Evolutionary conservation across 441 rosid genomes (phyloP).

Genomic region (Syzygium malaccense): DNA sequence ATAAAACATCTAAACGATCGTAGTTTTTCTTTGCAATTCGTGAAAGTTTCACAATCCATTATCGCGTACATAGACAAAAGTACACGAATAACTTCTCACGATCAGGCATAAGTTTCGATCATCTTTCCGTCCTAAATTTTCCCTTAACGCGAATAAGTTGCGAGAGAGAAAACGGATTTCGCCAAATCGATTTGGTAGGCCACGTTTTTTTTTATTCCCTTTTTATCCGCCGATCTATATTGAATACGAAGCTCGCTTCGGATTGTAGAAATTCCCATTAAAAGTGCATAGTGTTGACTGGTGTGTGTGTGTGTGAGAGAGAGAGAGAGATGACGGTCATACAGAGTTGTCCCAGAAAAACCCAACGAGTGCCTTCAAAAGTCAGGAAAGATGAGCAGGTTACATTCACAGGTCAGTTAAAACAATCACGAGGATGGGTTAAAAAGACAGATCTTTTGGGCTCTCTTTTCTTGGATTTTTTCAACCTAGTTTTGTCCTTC

Average conservation of each 20-base stretch:
- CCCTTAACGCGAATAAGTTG: neutral
- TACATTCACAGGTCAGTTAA: neutral
- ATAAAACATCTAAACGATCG: neutral
- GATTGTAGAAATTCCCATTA: neutral
- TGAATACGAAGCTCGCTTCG: neutral
- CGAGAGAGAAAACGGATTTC: neutral
- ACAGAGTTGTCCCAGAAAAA: neutral
- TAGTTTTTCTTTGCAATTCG: neutral
- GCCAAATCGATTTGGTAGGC: neutral
- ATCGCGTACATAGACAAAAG: too few relatives aligned
- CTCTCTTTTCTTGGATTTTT: neutral
- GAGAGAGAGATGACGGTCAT: neutral
- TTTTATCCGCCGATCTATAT: neutral
- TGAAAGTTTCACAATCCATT: too few relatives aligned
- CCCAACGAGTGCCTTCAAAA: neutral
- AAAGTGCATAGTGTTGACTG: neutral
- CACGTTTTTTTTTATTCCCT: neutral
- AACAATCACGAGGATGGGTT: neutral
- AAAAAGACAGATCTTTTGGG: neutral
- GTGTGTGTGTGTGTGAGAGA: neutral
- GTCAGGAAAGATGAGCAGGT: neutral
- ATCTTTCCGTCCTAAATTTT: neutral
- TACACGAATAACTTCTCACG: too few relatives aligned
- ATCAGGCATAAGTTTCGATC: too few relatives aligned
- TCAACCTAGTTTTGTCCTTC: neutral